These are phyloP conservation scores for Diaporthe sp. DNA, from an alignment of 2,329 filamentous ascomycete genomes.

Conservation along the genomic window DNA sequence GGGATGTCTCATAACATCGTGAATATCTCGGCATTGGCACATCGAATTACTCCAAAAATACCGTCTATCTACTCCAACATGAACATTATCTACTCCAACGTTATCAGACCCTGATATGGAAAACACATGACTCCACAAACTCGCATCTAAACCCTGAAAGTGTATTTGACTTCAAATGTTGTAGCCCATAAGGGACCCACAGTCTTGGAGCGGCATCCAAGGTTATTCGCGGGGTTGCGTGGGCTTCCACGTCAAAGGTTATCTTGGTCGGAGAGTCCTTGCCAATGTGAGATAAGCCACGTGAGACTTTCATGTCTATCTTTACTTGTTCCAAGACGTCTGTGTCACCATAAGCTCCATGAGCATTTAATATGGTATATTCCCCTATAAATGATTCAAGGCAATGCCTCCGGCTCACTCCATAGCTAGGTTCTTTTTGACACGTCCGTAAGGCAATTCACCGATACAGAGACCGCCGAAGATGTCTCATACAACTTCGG, in stretches of 20 bases:
- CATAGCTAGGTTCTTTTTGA: too few relatives aligned
- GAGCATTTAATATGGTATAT: not conserved
- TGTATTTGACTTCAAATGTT: not conserved
- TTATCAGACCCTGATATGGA: not conserved
- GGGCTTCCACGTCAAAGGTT: not conserved
- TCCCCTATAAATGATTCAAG: not conserved
- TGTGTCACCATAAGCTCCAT: not conserved
- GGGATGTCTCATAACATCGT: not conserved
- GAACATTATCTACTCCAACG: conserved; percentile 13
- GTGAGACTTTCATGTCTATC: conserved; percentile 12
- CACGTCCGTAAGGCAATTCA: not conserved
- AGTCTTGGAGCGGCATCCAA: conserved; percentile 13
- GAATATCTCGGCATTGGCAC: not conserved
- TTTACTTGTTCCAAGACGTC: not conserved
- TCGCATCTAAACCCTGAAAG: not conserved
- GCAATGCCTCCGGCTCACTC: not conserved
- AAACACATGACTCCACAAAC: not conserved
- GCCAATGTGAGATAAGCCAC: not conserved
- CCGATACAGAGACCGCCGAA: not conserved
- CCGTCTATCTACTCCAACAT: conserved; percentile 1
- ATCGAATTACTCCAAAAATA: not conserved
- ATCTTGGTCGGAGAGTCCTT: not conserved
- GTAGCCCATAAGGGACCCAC: not conserved
- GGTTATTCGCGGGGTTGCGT: not conserved
- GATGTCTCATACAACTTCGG: not conserved